phyloP scores from a whole-genome alignment of 2,329 filamentous ascomycete species.

The Pyrenochaeta sp. region DNA sequence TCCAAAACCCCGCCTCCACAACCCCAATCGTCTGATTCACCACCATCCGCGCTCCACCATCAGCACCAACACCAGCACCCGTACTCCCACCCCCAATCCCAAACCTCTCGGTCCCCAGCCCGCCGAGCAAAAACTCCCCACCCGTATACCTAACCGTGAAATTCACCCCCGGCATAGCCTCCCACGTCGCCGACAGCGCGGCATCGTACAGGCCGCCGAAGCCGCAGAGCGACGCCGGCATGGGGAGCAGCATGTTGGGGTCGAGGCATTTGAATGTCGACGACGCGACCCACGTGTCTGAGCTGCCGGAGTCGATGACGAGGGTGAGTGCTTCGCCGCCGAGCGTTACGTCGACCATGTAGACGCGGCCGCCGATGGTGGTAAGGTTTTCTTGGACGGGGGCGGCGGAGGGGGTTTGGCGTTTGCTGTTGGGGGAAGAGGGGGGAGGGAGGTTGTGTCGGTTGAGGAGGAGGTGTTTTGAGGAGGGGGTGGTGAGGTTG shows the following conservation, averaged over 20 bases:
- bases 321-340: slow-evolving; percentile 22
- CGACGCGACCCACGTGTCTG: slow-evolving; percentile 36
- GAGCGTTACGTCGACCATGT: slow-evolving; percentile 37
- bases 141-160: slow-evolving; percentile 28
- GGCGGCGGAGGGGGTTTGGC: slow-evolving; percentile 9
- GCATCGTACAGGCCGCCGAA: slow-evolving; percentile 21
- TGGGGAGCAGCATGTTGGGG: not conserved
- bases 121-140: slow-evolving; percentile 31
- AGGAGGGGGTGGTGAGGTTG: slow-evolving; percentile 12
- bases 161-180: not conserved
- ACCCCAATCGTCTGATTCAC: slow-evolving; percentile 36
- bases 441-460: slow-evolving; percentile 6
- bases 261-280: slow-evolving; percentile 23
- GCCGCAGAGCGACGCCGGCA: slow-evolving; percentile 12
- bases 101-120: slow-evolving; percentile 29
- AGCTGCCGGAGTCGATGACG: slow-evolving; percentile 37
- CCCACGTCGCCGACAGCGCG: slow-evolving; percentile 5
- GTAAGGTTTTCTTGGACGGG: slow-evolving; percentile 25
- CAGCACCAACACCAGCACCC: too few species aligned
- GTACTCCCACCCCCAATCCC: slow-evolving; percentile 21
- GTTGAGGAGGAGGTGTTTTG: slow-evolving; percentile 13
- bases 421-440: not conserved
- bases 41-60: slow-evolving; percentile 12
- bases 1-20: slow-evolving; percentile 36
- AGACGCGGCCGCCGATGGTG: slow-evolving; percentile 37